Base-by-base conservation (phyloP, 176 grass and related monocot genomes). In the Cymbopogon citratus region DNA sequence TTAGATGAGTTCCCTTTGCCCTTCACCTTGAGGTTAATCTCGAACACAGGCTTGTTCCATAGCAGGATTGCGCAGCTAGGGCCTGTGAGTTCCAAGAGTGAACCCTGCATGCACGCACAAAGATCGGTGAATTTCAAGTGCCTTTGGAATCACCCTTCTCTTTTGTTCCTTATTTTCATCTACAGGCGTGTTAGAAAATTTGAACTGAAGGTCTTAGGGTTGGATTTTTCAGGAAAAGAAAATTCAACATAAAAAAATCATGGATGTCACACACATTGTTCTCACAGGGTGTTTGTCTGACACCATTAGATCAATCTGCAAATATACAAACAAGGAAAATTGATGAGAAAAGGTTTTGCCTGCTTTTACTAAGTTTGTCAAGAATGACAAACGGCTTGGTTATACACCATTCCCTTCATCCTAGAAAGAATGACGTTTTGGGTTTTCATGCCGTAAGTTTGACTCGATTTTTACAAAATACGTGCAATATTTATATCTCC, bases 261-360 rank as follows among this genome's bases (percentile, higher is more conserved):
- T 3, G 31, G 31, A 33, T 33, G 31, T 33, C 31, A 33, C 31
- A 33, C 31, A 33, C 31, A 33, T 33, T 3, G 31, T 3, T 33
- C 82, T 88, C 52, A 88, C 69, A 44, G 95, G 95, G 45, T 87
- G 75, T 57, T 93, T 91, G 87, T 95, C 92, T 60, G 85, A 93
- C 85, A 98, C 91, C 90, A 98, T 98, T 21, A 93, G 87, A 89
- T 98, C 95, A 85, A 98, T 74, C 95, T 98, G 87, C 81, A 88
- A 71, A 93, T 70, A 69, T 59, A 67, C 19, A 83, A 86, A 64
- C n/a, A 79, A 60, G 51, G n/a, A 54, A 77, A 78, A 56, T 62
- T 69, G 35, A 66, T 88, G 52, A 81, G 38, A 8, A 69, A 24
- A 15, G 23, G 18, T 29, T 76, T 80, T 70, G 56, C 16, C 63